These are phyloP conservation scores for Corynespora cassiicola DNA, from an alignment of 2,329 filamentous ascomycete species.

Conservation along the genomic window DNA sequence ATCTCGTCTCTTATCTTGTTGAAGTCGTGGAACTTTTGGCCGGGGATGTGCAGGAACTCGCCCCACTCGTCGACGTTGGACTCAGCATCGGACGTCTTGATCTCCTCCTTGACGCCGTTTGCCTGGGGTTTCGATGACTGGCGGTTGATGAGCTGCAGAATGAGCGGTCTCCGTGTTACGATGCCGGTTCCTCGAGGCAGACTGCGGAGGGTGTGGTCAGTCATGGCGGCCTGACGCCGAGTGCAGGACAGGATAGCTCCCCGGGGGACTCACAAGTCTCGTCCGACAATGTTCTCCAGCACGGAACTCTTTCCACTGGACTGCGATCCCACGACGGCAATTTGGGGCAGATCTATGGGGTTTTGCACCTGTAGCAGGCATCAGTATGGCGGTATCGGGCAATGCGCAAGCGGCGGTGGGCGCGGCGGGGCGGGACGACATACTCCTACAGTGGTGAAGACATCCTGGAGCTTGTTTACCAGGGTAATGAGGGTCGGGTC, in stretches of 20 bases:
- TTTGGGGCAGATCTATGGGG: constrained; percentile 97
- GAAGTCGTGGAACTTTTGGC: constrained; percentile 98
- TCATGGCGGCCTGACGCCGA: constrained; percentile 21
- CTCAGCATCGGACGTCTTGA: constrained; percentile 77
- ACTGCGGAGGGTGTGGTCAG: constrained; percentile 57
- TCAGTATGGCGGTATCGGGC: constrained; percentile 31
- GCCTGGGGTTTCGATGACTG: constrained; percentile 63
- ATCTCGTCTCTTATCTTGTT: constrained; percentile 99
- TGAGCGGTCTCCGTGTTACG: constrained; percentile 92
- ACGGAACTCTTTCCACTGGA: constrained; percentile 99
- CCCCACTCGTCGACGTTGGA: constrained; percentile 97
- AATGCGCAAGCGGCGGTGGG: constrained; percentile 11
- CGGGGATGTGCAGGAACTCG: constrained; percentile 97
- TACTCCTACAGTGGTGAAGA: constrained; percentile 94
- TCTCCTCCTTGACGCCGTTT: constrained; percentile 75
- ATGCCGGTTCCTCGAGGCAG: constrained; percentile 97
- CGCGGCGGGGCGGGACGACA: constrained; percentile 39
- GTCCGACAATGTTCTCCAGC: constrained; percentile 96
- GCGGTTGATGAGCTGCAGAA: constrained; percentile 97
- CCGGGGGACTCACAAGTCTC: constrained; percentile 89
- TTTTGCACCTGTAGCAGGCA: constrained; percentile 78
- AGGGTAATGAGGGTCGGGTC: constrained; percentile 76
- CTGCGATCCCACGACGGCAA: constrained; percentile 96
- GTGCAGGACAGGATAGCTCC: neutral
- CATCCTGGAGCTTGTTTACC: constrained; percentile 99